phyloP scores from a whole-genome alignment of 23 red algal genomes.

The Gracilaria gracilis region DNA sequence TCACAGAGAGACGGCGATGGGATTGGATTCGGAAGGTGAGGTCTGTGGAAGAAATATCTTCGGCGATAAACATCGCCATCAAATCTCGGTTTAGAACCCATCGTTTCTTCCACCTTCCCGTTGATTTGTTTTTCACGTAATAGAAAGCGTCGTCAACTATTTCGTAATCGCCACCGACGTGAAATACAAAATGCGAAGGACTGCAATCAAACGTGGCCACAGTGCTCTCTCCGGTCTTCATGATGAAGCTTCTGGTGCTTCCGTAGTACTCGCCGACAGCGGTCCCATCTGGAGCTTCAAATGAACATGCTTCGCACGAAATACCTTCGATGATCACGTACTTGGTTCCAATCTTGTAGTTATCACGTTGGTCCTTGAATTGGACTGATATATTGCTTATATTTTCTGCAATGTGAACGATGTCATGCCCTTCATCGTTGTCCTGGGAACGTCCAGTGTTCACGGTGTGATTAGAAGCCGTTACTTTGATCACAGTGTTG shows the following conservation, averaged over 20 bases:
- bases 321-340: constrained; percentile 3
- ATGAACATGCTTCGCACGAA: not conserved
- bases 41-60: not conserved
- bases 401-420: not conserved
- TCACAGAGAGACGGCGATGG: not conserved
- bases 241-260: not conserved
- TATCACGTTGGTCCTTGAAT: not conserved
- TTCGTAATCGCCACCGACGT: not conserved
- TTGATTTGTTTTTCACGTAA: not conserved
- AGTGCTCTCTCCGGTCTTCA: not conserved
- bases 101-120: not conserved
- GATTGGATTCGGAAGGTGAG: not conserved
- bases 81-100: not conserved
- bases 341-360: constrained; percentile 7
- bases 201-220: constrained; percentile 3
- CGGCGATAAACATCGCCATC: not conserved
- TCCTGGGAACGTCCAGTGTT: constrained; percentile 8
- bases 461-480: not conserved
- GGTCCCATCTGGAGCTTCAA: not conserved
- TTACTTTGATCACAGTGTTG: constrained; percentile 19
- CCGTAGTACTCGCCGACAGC: not conserved
- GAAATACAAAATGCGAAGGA: constrained; percentile 18
- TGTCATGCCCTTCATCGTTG: constrained; percentile 2
- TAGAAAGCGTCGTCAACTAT: not conserved
- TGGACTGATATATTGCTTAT: not conserved